Percentiles rank a stretch among this genome's conserved stretches.
Evolutionary conservation across 495 filamentous ascomycete genomes (phyloP).

Genomic region (Aspergillus ellipticus): DNA sequence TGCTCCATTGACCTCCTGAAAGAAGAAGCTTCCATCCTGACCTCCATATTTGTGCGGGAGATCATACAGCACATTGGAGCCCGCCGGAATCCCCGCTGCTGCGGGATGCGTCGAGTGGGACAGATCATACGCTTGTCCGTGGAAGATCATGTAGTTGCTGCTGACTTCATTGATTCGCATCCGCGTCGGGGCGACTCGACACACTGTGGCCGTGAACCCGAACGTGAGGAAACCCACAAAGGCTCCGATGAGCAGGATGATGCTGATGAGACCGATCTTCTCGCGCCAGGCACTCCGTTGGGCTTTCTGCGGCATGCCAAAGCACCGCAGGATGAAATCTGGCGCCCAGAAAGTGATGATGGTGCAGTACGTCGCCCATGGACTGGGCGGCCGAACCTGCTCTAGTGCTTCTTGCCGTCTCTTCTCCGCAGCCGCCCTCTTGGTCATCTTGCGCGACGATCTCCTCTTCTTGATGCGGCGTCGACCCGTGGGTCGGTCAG

Average conservation of each 20-base stretch:
- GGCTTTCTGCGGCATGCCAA: slow-evolving; percentile 80
- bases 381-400: slow-evolving; percentile 69
- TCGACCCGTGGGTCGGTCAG: slow-evolving; percentile 43
- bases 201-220: slow-evolving; percentile 88
- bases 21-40: slow-evolving; percentile 91
- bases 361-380: slow-evolving; percentile 95
- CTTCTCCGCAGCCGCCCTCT: slow-evolving; percentile 52
- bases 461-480: slow-evolving; percentile 47
- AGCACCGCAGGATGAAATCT: slow-evolving; percentile 75
- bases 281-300: slow-evolving; percentile 96
- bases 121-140: slow-evolving; percentile 85
- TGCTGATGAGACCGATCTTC: slow-evolving; percentile 95
- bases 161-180: slow-evolving; percentile 79
- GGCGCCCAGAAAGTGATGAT: slow-evolving; percentile 95
- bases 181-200: slow-evolving; percentile 61
- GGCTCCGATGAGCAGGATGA: slow-evolving; percentile 82
- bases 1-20: slow-evolving; percentile 97
- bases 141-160: slow-evolving; percentile 88
- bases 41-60: slow-evolving; percentile 75
- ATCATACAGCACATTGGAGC: slow-evolving; percentile 78
- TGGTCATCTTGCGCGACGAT: slow-evolving; percentile 48
- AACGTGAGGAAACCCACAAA: slow-evolving; percentile 97
- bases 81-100: slow-evolving; percentile 68
- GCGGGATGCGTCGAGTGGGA: slow-evolving; percentile 67
- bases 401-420: slow-evolving; percentile 62